Conservation (phyloP, 2,329 filamentous ascomycete species). For the Verticillium isaacii region DNA sequence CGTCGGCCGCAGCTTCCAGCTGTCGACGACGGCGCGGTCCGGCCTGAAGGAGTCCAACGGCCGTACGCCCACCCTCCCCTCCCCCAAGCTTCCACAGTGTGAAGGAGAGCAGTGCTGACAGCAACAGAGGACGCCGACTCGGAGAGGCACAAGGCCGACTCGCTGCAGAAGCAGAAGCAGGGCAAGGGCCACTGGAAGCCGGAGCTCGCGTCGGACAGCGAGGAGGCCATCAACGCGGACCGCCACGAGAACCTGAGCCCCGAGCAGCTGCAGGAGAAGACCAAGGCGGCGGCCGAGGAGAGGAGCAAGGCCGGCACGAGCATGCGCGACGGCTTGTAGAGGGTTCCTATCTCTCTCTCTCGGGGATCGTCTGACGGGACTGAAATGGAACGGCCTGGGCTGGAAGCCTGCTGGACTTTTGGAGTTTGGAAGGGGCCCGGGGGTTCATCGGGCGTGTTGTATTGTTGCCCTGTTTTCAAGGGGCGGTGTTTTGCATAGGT, state of each 20-base stretch:
- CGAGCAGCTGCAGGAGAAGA: slow-evolving; percentile 52
- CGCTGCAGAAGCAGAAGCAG: slow-evolving; percentile 60
- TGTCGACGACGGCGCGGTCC: slow-evolving; percentile 21
- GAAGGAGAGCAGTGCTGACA: no score
- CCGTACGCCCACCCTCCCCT: slow-evolving; percentile 18
- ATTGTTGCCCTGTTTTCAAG: not conserved
- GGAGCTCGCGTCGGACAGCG: slow-evolving; percentile 72
- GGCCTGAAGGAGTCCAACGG: slow-evolving; percentile 32
- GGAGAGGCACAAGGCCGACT: slow-evolving; percentile 58
- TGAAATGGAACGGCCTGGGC: not conserved
- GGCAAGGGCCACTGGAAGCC: slow-evolving; percentile 73
- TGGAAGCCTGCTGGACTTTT: not conserved
- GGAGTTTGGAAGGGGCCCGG: not conserved
- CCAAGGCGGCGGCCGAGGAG: slow-evolving; percentile 48
- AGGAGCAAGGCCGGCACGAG: slow-evolving; percentile 43
- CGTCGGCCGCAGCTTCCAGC: slow-evolving; percentile 16
- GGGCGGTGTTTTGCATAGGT: not conserved
- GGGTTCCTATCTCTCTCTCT: not conserved
- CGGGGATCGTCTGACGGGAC: not conserved
- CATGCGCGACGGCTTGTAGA: not conserved
- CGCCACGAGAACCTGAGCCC: slow-evolving; percentile 38
- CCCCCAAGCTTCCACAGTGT: no score
- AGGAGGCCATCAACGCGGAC: slow-evolving; percentile 71
- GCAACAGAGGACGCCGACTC: slow-evolving; percentile 31
- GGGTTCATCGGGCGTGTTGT: not conserved